Conservation (phyloP, 352 stramenopile genomes). For the Lagenidium sp. region DNA sequence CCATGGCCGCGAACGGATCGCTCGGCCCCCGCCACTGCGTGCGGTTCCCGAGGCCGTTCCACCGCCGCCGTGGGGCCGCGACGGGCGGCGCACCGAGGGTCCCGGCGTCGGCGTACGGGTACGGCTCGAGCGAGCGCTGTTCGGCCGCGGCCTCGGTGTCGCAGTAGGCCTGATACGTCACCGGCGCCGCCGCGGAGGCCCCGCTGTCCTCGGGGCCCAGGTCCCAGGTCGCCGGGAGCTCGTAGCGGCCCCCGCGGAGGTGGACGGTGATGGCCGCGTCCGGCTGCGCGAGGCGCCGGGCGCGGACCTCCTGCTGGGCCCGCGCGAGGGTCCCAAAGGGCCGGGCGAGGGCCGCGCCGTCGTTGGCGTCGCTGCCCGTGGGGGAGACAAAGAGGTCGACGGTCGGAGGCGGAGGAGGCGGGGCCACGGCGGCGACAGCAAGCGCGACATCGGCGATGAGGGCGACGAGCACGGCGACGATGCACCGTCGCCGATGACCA, state of each 20-base stretch:
- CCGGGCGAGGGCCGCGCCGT: conserved; percentile 30
- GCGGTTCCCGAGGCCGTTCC: conserved; percentile 53
- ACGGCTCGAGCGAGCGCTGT: conserved; percentile 23
- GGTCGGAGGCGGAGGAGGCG: conserved; percentile 10
- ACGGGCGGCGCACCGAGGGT: conserved; percentile 11
- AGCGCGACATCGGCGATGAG: not conserved
- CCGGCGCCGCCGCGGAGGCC: conserved; percentile 8
- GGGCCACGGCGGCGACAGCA: not conserved
- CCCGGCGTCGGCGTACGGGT: no score
- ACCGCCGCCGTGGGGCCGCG: conserved; percentile 35
- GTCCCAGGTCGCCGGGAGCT: conserved; percentile 40
- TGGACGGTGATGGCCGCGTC: conserved; percentile 41
- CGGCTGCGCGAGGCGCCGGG: conserved; percentile 13
- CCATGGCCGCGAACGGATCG: conserved; percentile 53
- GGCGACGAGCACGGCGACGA: conserved; percentile 3
- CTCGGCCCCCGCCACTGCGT: conserved; percentile 32
- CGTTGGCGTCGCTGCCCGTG: conserved; percentile 28
- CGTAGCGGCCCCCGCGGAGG: conserved; percentile 44
- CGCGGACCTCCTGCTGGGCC: conserved; percentile 28
- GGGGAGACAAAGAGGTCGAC: conserved; percentile 47
- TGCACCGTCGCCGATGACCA: no score
- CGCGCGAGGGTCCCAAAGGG: conserved; percentile 47
- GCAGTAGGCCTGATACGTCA: conserved; percentile 72
- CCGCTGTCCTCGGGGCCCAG: conserved; percentile 37
- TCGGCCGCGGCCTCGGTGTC: conserved; percentile 22